Percentiles rank a stretch among this genome's conserved stretches.
phyloP scores from a whole-genome alignment of 2,329 filamentous ascomycete genomes.

The Trichoderma atroviride region DNA sequence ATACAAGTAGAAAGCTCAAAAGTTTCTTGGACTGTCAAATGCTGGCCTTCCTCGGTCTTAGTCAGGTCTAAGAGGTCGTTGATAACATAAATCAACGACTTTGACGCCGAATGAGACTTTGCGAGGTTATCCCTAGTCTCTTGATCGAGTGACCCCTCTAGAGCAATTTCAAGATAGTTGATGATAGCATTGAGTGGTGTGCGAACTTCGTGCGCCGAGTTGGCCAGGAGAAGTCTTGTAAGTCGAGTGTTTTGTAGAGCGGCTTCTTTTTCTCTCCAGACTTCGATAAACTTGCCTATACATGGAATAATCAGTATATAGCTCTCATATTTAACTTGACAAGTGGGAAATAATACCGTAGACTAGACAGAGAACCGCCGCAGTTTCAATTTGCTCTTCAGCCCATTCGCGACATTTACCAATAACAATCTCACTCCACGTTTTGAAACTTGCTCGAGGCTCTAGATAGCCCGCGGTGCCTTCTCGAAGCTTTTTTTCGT shows the following conservation, averaged over 20 bases:
- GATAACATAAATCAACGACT: slow-evolving; percentile 90
- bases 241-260: slow-evolving; percentile 80
- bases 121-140: slow-evolving; percentile 85
- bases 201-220: slow-evolving; percentile 88
- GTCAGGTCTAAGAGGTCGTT: slow-evolving; percentile 89
- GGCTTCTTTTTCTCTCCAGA: slow-evolving; percentile 89
- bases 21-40: slow-evolving; percentile 76
- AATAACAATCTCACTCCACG: slow-evolving; percentile 78
- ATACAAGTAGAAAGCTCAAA: slow-evolving; percentile 75
- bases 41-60: slow-evolving; percentile 80
- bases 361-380: slow-evolving; percentile 82
- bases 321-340: not conserved
- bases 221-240: slow-evolving; percentile 76
- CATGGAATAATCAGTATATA: not conserved
- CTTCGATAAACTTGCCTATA: slow-evolving; percentile 76
- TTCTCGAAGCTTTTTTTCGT: slow-evolving; percentile 74
- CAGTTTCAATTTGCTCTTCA: slow-evolving; percentile 86
- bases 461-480: slow-evolving; percentile 76
- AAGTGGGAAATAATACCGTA: slow-evolving; percentile 59
- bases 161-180: slow-evolving; percentile 88
- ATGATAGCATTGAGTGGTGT: slow-evolving; percentile 93
- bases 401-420: slow-evolving; percentile 87
- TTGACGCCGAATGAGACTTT: slow-evolving; percentile 86
- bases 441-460: slow-evolving; percentile 76
- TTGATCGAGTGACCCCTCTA: slow-evolving; percentile 76